These are phyloP conservation scores for Cornus kousa DNA, from an alignment of 148 eudicot species.

Conservation along the genomic window DNA sequence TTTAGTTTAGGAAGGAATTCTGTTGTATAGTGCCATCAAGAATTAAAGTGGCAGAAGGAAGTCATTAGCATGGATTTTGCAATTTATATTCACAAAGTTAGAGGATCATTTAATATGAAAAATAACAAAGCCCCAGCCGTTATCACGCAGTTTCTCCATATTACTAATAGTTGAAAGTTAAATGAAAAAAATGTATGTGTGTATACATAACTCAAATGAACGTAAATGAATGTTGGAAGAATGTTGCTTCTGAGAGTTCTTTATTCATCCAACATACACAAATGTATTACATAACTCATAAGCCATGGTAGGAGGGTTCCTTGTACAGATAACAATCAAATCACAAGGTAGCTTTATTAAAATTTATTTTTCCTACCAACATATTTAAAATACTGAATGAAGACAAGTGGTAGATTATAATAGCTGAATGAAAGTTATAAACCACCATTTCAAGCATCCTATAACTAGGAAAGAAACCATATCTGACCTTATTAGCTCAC, in stretches of 20 bases:
- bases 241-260: too few relatives aligned
- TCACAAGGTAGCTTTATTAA: neutral
- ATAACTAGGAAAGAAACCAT: constrained; percentile 4
- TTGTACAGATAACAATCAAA: neutral
- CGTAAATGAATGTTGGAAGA: too few relatives aligned
- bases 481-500: neutral
- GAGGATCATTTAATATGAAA: neutral
- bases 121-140: neutral
- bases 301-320: too few relatives aligned
- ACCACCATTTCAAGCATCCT: neutral
- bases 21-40: neutral
- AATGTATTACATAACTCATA: too few relatives aligned
- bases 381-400: neutral
- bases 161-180: neutral
- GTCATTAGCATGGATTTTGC: neutral
- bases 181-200: neutral
- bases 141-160: neutral
- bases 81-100: neutral
- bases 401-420: neutral
- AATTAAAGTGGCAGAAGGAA: neutral
- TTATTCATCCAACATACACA: too few relatives aligned
- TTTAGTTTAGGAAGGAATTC: neutral
- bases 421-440: neutral
- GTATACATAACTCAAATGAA: neutral
- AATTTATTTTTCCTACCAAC: neutral